Evolutionary conservation across 176 grass and related monocot genomes (phyloP), one percentile per base, ranked within the genome.

Genomic region (Alloteropsis semialata): DNA sequence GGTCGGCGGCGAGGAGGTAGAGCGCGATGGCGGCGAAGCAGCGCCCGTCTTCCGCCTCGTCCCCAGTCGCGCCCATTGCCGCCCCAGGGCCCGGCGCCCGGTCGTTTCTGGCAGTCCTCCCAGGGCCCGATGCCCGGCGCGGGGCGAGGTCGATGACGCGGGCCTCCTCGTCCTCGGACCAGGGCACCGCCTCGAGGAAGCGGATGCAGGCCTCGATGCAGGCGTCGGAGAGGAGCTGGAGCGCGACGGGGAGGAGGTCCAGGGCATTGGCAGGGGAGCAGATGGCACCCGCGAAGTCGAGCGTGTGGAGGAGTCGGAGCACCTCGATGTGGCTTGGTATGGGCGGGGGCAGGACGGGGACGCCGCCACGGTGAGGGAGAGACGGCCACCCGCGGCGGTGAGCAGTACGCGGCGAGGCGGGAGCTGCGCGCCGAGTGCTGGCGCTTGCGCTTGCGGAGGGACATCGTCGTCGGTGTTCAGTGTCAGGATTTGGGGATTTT

Each of bases 101-200:
- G n/a, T n/a, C n/a, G n/a, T n/a, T n/a, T n/a, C n/a, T n/a, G n/a
- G n/a, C n/a, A n/a, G n/a, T n/a, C n/a, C n/a, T n/a, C n/a, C n/a
- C n/a, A n/a, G n/a, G n/a, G n/a, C n/a, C n/a, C n/a, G n/a, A n/a
- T n/a, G n/a, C n/a, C n/a, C n/a, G 88, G 22, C 88, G 84, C 27
- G 88, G 88, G 42, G 82, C 56, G 50, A 94, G 25, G 28, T 86
- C 32, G 21, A 91, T 37, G 49, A 91, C 75, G 46, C 58, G 62
- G 8, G 73, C 70, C 43, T 90, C 88, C 72, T 94, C 92, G 37
- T 94, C 88, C 67, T 90, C 88, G 3, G 88, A 88, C 92, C 92
- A 94, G 14, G 88, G 88, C 18, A 94, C 88, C 3, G 82, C 69
- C 74, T 94, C 88, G 61, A 94, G 77, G 79, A 88, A 91, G 12